Conservation (phyloP, 768 basidiomycete genomes). For the Chiua virens region DNA sequence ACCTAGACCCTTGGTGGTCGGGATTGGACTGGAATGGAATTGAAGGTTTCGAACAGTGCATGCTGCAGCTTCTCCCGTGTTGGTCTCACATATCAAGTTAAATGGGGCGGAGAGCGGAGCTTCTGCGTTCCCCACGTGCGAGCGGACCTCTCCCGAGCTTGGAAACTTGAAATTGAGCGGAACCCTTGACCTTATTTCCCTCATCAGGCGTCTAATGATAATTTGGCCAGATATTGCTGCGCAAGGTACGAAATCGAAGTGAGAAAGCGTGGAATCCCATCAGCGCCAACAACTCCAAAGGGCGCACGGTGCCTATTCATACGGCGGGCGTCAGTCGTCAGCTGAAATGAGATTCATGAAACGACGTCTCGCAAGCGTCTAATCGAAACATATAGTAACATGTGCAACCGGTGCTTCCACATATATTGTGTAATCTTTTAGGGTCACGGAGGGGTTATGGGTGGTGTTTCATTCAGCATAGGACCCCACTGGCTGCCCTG, state of each 20-base stretch:
- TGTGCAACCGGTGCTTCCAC: neutral
- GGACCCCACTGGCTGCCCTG: too few relatives aligned
- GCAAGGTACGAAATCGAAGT: neutral
- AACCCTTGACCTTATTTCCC: neutral
- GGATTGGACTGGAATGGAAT: conserved; percentile 5
- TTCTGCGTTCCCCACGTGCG: neutral
- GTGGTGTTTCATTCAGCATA: conserved; percentile 1
- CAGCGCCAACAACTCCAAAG: conserved; percentile 1
- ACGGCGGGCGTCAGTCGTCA: neutral
- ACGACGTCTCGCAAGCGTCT: neutral
- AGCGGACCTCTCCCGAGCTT: neutral
- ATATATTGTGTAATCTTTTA: neutral
- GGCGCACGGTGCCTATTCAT: neutral
- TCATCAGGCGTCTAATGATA: neutral
- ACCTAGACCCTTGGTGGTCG: too few relatives aligned
- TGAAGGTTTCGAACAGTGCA: conserved; percentile 4
- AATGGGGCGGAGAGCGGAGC: conserved; percentile 6
- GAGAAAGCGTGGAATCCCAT: neutral
- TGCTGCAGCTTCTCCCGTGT: neutral
- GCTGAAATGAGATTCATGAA: neutral
- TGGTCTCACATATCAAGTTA: neutral
- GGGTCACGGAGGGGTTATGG: neutral
- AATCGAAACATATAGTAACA: neutral
- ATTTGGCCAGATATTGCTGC: neutral
- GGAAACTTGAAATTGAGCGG: neutral